Evolutionary conservation across 2,329 filamentous ascomycete species (phyloP), one percentile per base, ranked within the genome.

Genomic region (Talaromyces funiculosus): DNA sequence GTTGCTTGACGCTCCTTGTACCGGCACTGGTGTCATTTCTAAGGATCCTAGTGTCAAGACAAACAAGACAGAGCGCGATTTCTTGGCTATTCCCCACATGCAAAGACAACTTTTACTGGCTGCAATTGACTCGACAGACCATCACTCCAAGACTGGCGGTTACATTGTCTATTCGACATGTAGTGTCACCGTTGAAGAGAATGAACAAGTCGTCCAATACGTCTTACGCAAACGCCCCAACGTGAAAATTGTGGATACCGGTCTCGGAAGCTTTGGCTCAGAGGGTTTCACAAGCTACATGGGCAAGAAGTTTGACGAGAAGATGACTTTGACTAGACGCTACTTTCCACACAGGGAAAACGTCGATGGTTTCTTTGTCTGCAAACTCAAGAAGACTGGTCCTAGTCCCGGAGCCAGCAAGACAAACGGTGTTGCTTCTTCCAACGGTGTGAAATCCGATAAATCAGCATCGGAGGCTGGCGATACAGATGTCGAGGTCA

Each of bases 21-120:
- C 92, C 3, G 93, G 94, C 67, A 99, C 94, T 0, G 94, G 94
- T 69, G 94, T 99, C 71, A 99, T 99, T 66, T 89, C 92, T 64
- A 99, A 99, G 80, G 94, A 99, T 76, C 86, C 93, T 33, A 91
- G 89, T 65, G 92, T 99, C 67, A 99, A 99, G 83, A 97, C 93
- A 24, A 97, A 97, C 81, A 97, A 97, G 82, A 95, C 90, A 10
- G 91, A 96, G 73, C 88, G 88, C 66, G 94, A 99, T 75, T 99
- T 99, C 80, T 85, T 97, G 75, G 86, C 89, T 70, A 85, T 99
- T 57, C 92, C 94, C 0, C 94, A 99, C 76, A 84, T 91, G 62
- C 94, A 99, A 77, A 97, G 97, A 76, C 92, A 97, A 77, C 83
- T 99, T 60, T 80, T 99, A 12, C 84, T 99, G 29, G 86, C 92